Evolutionary conservation across 129 eudicot genomes (phyloP), one percentile per base, ranked within the genome.

Genomic region (Logfia minima): DNA sequence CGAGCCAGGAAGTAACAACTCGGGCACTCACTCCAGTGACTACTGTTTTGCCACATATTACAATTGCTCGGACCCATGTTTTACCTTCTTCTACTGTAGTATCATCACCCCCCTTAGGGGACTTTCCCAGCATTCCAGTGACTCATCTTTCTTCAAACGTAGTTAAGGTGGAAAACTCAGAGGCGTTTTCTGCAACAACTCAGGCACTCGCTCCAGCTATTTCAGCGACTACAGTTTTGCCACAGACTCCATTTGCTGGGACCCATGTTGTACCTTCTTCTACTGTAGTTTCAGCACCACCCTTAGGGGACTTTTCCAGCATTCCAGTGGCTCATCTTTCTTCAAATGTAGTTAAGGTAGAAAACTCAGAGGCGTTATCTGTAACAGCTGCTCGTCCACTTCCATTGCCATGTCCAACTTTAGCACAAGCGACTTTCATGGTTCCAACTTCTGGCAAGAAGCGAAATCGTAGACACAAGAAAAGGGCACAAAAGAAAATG

Each of bases 381-480:
- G 24, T 21, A 21, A 48, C 71, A 18, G 64, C 34, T 28, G 26
- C 59, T 60, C 3, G 18, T 62, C 22, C 71, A 9, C 71, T 56
- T 63, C 43, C 58, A 18, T 71, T 70, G 45, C 66, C 68, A 39
- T 83, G 82, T 32, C 70, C 84, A 11, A 45, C 53, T 56, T 11
- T 58, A 32, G 34, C 53, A 58, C 77, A 56, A 19, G 17, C 32
- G 18, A 11, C n/a, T 39, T 23, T 14, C 2, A 55, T 14, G 14
- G 24, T 32, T 73, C 48, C 45, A 73, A 35, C 32, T 11, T 70
- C 84, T 74, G 81, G 66, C 9, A 71, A 61, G 68, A 84, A 85
- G 45, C 43, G 80, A 45, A 82, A 60, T 5, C 75, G 72, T 23
- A 86, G 79, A 60, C 85, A 75, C 14, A 87, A 72, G 70, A 81